Percentiles rank a stretch among this genome's conserved stretches.
Conservation (phyloP, 495 filamentous ascomycete genomes). For the Penicillium tannophilum region DNA sequence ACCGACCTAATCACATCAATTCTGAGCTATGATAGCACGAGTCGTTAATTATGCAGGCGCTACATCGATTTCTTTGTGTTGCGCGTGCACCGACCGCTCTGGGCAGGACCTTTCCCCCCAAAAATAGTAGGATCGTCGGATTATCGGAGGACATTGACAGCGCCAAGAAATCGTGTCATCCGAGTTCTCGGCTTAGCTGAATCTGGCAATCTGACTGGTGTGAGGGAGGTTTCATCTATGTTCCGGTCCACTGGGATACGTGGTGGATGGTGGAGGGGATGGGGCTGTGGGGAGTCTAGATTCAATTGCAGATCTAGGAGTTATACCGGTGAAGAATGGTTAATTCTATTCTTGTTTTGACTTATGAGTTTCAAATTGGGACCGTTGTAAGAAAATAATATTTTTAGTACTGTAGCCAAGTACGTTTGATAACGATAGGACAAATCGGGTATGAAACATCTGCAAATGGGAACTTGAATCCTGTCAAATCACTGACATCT, state of each 20-base stretch:
- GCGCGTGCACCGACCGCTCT: neutral
- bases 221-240: neutral
- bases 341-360: neutral
- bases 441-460: neutral
- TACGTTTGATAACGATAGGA: neutral
- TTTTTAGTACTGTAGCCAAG: neutral
- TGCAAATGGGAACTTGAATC: neutral
- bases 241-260: neutral
- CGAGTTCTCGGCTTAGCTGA: neutral
- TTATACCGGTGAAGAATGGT: neutral
- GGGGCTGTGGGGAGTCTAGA: neutral
- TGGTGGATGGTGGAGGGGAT: neutral
- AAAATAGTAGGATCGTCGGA: neutral
- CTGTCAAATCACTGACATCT: neutral
- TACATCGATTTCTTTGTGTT: neutral
- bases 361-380: neutral
- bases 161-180: constrained; percentile 3
- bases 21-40: neutral
- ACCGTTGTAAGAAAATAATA: neutral
- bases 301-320: neutral
- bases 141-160: neutral
- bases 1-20: neutral
- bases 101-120: neutral
- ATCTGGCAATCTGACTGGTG: neutral
- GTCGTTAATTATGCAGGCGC: neutral